Percentiles rank a stretch among this genome's conserved stretches.
phyloP scores from a whole-genome alignment of 805 yeast species.

The Cyberlindnera veronae region DNA sequence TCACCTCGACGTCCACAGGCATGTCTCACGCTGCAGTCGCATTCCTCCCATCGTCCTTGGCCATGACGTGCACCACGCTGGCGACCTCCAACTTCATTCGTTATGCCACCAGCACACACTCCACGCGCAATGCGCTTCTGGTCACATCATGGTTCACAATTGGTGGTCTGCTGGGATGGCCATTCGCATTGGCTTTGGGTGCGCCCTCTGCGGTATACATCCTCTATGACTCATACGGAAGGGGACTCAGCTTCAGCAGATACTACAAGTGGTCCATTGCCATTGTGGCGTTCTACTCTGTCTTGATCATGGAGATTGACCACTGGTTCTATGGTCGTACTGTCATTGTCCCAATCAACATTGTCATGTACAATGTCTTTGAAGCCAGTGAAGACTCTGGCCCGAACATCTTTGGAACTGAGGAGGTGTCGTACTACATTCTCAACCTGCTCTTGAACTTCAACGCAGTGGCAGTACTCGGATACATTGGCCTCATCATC shows the following conservation, averaged over 20 bases:
- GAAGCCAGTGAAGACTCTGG: constrained; percentile 64
- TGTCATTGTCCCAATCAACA: constrained; percentile 75
- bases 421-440: constrained; percentile 70
- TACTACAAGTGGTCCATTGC: constrained; percentile 25
- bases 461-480: constrained; percentile 48
- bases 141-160: constrained; percentile 44
- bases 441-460: constrained; percentile 72
- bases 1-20: constrained; percentile 67
- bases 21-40: constrained; percentile 87
- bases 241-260: constrained; percentile 5
- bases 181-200: constrained; percentile 67
- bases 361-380: constrained; percentile 77
- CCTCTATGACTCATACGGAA: constrained; percentile 10
- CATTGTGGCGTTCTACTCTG: constrained; percentile 24
- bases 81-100: constrained; percentile 39
- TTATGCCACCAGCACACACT: constrained; percentile 20
- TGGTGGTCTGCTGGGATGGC: constrained; percentile 92
- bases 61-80: constrained; percentile 50
- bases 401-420: constrained; percentile 88
- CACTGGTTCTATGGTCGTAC: constrained; percentile 56
- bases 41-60: constrained; percentile 79
- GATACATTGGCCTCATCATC: constrained; percentile 35
- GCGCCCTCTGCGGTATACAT: constrained; percentile 40
- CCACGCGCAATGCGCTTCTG: constrained; percentile 23
- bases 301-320: constrained; percentile 45